Evolutionary conservation across 495 filamentous ascomycete genomes (phyloP).

Genomic region (Penicillium silybi): DNA sequence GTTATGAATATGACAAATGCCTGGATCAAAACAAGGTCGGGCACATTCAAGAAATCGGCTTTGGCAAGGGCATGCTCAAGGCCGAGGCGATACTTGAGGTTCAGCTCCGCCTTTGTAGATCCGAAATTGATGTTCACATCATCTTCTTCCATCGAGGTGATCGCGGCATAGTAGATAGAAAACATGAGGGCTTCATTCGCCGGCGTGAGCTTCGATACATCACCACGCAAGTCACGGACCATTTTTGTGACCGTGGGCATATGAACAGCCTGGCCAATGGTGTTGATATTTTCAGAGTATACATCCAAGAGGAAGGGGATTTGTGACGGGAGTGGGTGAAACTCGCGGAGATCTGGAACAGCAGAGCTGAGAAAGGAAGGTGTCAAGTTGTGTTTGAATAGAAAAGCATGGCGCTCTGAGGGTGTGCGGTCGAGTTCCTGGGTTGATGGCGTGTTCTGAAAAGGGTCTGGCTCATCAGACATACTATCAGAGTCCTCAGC

Average conservation of each 20-base stretch:
- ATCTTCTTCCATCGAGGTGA: conserved; percentile 55
- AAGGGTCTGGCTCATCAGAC: conserved; percentile 36
- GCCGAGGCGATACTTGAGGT: conserved; percentile 49
- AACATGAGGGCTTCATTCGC: conserved; percentile 56
- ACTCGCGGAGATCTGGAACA: conserved; percentile 31
- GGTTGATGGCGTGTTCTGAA: conserved; percentile 26
- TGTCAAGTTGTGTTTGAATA: conserved; percentile 46
- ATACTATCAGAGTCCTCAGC: conserved; percentile 31
- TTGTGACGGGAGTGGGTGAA: conserved; percentile 51
- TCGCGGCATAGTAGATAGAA: conserved; percentile 56
- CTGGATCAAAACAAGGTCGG: conserved; percentile 41
- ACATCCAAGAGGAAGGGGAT: conserved; percentile 48
- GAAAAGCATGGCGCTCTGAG: conserved; percentile 50
- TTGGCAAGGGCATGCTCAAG: conserved; percentile 52
- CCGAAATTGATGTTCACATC: conserved; percentile 49
- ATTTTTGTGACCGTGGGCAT: conserved; percentile 49
- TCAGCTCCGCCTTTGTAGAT: conserved; percentile 46
- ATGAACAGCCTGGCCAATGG: conserved; percentile 45
- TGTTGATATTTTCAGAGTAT: conserved; percentile 53
- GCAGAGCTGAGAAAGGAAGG: not conserved
- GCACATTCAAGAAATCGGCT: conserved; percentile 47
- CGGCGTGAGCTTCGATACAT: conserved; percentile 31
- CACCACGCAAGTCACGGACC: conserved; percentile 33
- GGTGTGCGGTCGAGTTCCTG: conserved; percentile 39
- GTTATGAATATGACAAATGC: conserved; percentile 46